Evolutionary conservation across 441 rosid species (phyloP).

Genomic region (Euphorbia schlechtendalii): DNA sequence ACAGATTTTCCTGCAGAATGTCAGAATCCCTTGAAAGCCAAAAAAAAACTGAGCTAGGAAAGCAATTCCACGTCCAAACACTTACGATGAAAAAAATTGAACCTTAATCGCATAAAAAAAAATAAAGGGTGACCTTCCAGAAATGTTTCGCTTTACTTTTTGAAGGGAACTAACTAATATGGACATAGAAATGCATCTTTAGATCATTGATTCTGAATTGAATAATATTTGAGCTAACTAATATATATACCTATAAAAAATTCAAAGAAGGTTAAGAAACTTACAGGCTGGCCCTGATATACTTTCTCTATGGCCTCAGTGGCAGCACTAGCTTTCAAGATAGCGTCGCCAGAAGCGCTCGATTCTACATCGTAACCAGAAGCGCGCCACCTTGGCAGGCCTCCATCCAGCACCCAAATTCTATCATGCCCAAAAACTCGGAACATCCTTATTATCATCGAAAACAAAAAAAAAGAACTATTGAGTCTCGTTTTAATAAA

Average conservation of each 20-base stretch:
- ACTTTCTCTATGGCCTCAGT: constrained; percentile 89
- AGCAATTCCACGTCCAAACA: neutral
- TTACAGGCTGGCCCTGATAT: constrained; percentile 76
- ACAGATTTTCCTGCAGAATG: neutral
- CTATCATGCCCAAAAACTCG: constrained; percentile 87
- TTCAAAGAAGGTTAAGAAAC: constrained; percentile 16
- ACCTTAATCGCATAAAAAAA: neutral
- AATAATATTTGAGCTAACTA: neutral
- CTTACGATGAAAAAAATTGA: neutral
- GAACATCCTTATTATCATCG: constrained; percentile 68
- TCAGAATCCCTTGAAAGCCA: neutral
- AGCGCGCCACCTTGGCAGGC: constrained; percentile 94
- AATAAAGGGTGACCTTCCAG: neutral
- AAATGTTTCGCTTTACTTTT: neutral
- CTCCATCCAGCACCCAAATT: constrained; percentile 97
- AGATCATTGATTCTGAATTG: no score
- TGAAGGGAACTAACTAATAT: neutral
- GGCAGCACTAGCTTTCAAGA: constrained; percentile 91
- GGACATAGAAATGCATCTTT: neutral
- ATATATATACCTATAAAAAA: neutral
- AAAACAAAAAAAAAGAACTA: neutral
- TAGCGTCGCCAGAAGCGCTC: constrained; percentile 87
- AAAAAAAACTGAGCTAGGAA: neutral
- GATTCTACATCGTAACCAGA: constrained; percentile 94
- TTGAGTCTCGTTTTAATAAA: neutral